phyloP scores from a whole-genome alignment of 805 yeast species.

The Zygosaccharomyces rouxii region DNA sequence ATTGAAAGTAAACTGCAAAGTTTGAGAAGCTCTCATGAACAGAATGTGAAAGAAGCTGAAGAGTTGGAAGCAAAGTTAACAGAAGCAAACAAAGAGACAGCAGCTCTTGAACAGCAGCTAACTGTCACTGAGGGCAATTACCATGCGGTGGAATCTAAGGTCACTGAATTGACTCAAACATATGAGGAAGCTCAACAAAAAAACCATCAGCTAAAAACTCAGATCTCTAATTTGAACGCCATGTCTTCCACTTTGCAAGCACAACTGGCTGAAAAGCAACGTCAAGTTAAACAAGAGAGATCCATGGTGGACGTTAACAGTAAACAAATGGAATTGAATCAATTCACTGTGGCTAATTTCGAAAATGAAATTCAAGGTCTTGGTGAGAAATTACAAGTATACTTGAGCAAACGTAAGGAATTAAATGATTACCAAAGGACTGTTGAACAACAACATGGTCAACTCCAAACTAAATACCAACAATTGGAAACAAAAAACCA shows the following conservation, averaged over 20 bases:
- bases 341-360: slow-evolving; percentile 45
- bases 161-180: slow-evolving; percentile 54
- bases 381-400: slow-evolving; percentile 28
- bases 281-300: slow-evolving; percentile 56
- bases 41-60: slow-evolving; percentile 70
- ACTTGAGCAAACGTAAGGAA: slow-evolving; percentile 33
- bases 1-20: slow-evolving; percentile 66
- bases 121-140: slow-evolving; percentile 74
- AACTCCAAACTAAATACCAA: slow-evolving; percentile 30
- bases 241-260: slow-evolving; percentile 57
- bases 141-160: slow-evolving; percentile 62
- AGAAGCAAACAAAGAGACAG: slow-evolving; percentile 62
- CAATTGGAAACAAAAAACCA: slow-evolving; percentile 38
- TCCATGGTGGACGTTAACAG: slow-evolving; percentile 61
- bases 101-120: slow-evolving; percentile 63
- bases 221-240: slow-evolving; percentile 60
- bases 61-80: slow-evolving; percentile 61
- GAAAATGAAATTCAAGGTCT: slow-evolving; percentile 40
- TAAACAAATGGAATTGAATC: slow-evolving; percentile 65
- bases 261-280: slow-evolving; percentile 48
- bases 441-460: slow-evolving; percentile 36
- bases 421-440: slow-evolving; percentile 39
- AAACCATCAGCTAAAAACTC: slow-evolving; percentile 62
- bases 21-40: slow-evolving; percentile 67
- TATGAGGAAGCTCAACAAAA: slow-evolving; percentile 66